Percentiles rank a stretch among this genome's conserved stretches.
Conservation (phyloP, 371 early-diverging fungal species). For the Mucor sp. region DNA sequence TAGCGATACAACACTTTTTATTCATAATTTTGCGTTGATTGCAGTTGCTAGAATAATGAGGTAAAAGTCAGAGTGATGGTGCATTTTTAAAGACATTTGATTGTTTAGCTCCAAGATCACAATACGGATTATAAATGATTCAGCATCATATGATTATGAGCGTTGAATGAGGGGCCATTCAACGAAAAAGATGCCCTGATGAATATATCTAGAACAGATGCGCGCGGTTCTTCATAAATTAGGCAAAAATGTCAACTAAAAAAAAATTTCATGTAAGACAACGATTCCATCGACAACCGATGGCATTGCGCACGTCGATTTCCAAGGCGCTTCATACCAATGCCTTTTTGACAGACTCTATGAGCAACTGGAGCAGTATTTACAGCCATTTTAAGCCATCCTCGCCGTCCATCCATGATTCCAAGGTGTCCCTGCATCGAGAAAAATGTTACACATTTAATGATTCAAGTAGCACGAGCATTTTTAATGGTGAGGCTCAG, state of each 20-base stretch:
- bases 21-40: too few species aligned
- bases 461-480: background rate
- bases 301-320: background rate
- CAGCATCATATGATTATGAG: too few species aligned
- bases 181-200: background rate
- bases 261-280: background rate
- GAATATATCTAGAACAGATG: background rate
- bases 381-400: background rate
- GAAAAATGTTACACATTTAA: background rate
- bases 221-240: conserved; percentile 3
- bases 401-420: background rate
- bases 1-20: too few species aligned
- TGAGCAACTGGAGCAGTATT: background rate
- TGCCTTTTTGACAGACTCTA: background rate
- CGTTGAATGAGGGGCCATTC: too few species aligned
- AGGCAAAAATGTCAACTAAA: background rate
- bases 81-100: too few species aligned
- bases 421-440: background rate
- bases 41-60: too few species aligned
- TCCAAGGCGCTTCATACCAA: background rate
- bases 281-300: background rate
- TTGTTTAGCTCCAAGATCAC: too few species aligned
- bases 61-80: too few species aligned
- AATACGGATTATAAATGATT: too few species aligned
- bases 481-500: background rate